Percentiles rank a stretch among this genome's conserved stretches.
These are phyloP conservation scores for Lachancea meyersii DNA, from an alignment of 805 yeast genomes.

Conservation along the genomic window DNA sequence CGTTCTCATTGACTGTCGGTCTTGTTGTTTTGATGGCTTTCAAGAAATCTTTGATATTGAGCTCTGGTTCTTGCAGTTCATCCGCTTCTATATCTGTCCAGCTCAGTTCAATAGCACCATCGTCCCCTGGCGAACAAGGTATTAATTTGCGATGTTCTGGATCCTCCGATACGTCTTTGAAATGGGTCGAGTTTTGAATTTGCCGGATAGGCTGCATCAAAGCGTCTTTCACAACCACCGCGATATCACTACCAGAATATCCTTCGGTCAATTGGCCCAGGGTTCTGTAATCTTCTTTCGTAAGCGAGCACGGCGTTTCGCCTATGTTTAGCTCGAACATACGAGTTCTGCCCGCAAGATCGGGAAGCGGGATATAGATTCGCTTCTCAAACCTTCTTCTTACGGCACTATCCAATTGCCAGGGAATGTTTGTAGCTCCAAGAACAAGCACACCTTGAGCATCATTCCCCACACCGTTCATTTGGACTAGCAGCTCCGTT, in stretches of 20 bases:
- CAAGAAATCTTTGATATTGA: constrained; percentile 85
- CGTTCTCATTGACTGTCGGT: constrained; percentile 89
- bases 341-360: constrained; percentile 79
- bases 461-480: constrained; percentile 99
- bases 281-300: constrained; percentile 63
- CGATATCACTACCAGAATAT: constrained; percentile 94
- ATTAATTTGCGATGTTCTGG: constrained; percentile 45
- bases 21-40: constrained; percentile 86
- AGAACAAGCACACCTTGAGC: constrained; percentile 85
- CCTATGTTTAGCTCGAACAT: constrained; percentile 96
- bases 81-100: constrained; percentile 92
- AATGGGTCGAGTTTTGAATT: constrained; percentile 94
- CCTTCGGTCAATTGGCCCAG: constrained; percentile 95
- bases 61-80: constrained; percentile 82
- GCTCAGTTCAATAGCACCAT: constrained; percentile 76
- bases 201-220: constrained; percentile 96
- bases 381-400: constrained; percentile 94
- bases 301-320: constrained; percentile 74
- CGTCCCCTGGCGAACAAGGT: constrained; percentile 98
- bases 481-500: constrained; percentile 91
- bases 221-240: constrained; percentile 95
- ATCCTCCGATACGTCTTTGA: constrained; percentile 50
- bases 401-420: constrained; percentile 97
- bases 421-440: constrained; percentile 97
- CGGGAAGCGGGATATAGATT: constrained; percentile 93